Percentiles rank a stretch among this genome's conserved stretches.
Evolutionary conservation across 768 basidiomycete species (phyloP).

Genomic region (Psilocybe sp.): DNA sequence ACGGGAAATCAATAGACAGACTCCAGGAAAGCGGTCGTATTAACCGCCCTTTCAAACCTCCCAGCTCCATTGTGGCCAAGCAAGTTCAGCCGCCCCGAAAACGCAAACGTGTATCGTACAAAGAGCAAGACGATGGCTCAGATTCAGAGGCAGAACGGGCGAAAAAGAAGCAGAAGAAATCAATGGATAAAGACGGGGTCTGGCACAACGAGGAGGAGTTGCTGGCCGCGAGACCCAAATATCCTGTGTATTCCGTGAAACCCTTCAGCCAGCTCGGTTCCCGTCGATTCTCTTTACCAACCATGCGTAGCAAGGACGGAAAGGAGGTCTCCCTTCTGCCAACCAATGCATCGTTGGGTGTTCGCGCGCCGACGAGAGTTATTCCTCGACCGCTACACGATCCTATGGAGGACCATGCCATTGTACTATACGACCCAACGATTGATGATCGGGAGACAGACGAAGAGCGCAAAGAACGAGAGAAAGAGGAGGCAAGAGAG

Average conservation of each 20-base stretch:
- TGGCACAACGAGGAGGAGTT: constrained; percentile 65
- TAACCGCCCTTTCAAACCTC: constrained; percentile 81
- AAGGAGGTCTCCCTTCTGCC: constrained; percentile 50
- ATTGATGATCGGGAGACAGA: constrained; percentile 90
- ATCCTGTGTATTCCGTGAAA: constrained; percentile 80
- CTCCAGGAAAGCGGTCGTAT: constrained; percentile 71
- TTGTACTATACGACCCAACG: constrained; percentile 96
- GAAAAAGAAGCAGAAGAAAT: constrained; percentile 67
- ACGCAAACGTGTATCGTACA: constrained; percentile 87
- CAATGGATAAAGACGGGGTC: constrained; percentile 45
- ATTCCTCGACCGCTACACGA: constrained; percentile 93
- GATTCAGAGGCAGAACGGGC: constrained; percentile 53
- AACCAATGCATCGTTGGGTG: constrained; percentile 78
- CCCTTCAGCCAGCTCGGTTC: constrained; percentile 57
- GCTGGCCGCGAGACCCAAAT: constrained; percentile 61
- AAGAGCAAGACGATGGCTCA: constrained; percentile 61
- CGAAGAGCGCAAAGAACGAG: constrained; percentile 73
- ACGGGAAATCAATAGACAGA: constrained; percentile 66
- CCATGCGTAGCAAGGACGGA: constrained; percentile 72
- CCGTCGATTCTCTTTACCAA: constrained; percentile 81
- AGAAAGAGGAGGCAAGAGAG: constrained; percentile 69
- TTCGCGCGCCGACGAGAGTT: constrained; percentile 74
- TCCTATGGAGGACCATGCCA: constrained; percentile 97
- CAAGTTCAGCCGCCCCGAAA: constrained; percentile 72
- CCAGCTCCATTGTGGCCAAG: constrained; percentile 46